phyloP scores from a whole-genome alignment of 345 rosid species.

The Eucalyptus tenuipes region DNA sequence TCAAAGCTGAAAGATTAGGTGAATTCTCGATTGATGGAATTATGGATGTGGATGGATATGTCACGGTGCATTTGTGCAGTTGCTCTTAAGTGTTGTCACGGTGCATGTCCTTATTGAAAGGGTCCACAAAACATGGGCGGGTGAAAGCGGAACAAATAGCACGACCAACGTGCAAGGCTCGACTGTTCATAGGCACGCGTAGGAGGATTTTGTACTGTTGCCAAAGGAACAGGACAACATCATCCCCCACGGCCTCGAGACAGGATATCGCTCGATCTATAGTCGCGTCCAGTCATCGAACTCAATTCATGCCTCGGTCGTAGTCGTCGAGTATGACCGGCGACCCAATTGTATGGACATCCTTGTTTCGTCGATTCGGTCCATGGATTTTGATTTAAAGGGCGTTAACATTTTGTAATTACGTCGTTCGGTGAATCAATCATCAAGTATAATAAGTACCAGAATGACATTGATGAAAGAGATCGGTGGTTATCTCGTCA shows the following conservation, averaged over 20 bases:
- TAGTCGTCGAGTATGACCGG: not conserved
- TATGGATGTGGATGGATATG: not conserved
- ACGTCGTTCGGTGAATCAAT: not conserved
- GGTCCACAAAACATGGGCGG: not conserved
- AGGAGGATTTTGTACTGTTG: not conserved
- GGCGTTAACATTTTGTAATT: not conserved
- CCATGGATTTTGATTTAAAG: not conserved
- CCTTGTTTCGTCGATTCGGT: not conserved
- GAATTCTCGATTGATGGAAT: not conserved
- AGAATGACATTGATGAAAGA: fast-evolving
- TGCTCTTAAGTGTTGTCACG: not conserved
- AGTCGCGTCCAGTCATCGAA: not conserved
- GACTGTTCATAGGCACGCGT: not conserved
- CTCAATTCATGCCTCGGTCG: not conserved
- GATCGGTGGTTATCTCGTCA: not conserved
- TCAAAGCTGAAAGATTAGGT: not conserved
- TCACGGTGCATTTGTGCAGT: not conserved
- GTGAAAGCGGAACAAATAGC: not conserved
- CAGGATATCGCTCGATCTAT: not conserved
- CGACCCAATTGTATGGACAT: fast-evolving
- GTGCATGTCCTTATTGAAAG: not conserved
- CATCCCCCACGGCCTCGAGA: not conserved
- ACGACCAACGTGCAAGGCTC: not conserved
- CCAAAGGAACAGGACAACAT: not conserved
- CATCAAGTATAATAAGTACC: fast-evolving